A percentile compares a stretch with the other conserved stretches of the same genome.
These are phyloP conservation scores for Zygotorulaspora chibaensis DNA, from an alignment of 805 yeast species.

Conservation along the genomic window DNA sequence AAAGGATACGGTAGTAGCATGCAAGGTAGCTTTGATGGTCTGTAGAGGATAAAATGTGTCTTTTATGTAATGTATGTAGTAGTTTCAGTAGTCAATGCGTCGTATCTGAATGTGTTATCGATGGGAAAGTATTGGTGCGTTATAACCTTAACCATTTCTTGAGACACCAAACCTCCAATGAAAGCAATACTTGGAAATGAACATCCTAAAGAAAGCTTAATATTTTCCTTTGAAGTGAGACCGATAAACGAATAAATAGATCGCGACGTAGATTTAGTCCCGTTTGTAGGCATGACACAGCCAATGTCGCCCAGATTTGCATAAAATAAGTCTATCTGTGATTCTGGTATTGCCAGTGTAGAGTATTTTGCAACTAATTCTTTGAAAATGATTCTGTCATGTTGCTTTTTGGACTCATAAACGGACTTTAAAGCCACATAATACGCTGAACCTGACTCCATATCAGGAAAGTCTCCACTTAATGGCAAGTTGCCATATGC, in stretches of 20 bases:
- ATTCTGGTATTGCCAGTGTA: constrained; percentile 36
- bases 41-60: constrained; percentile 30
- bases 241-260: not conserved
- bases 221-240: not conserved
- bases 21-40: constrained; percentile 60
- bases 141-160: constrained; percentile 71
- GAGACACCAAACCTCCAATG: constrained; percentile 82
- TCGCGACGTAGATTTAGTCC: not conserved
- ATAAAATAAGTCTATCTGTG: constrained; percentile 48
- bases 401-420: constrained; percentile 46
- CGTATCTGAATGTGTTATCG: constrained; percentile 64
- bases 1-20: constrained; percentile 41
- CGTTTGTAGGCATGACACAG: constrained; percentile 4
- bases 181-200: constrained; percentile 6
- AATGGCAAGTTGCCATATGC: constrained; percentile 3
- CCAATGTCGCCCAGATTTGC: constrained; percentile 52
- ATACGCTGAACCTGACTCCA: constrained; percentile 69
- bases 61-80: constrained; percentile 37
- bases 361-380: constrained; percentile 17
- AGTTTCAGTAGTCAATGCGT: constrained; percentile 59
- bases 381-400: constrained; percentile 1
- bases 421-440: constrained; percentile 56
- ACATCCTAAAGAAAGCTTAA: not conserved
- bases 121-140: constrained; percentile 81
- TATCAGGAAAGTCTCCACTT: constrained; percentile 29